Evolutionary conservation across 1,139 yeast genomes (phyloP), one percentile per base, ranked within the genome.

Genomic region (Lodderomyces beijingensis): DNA sequence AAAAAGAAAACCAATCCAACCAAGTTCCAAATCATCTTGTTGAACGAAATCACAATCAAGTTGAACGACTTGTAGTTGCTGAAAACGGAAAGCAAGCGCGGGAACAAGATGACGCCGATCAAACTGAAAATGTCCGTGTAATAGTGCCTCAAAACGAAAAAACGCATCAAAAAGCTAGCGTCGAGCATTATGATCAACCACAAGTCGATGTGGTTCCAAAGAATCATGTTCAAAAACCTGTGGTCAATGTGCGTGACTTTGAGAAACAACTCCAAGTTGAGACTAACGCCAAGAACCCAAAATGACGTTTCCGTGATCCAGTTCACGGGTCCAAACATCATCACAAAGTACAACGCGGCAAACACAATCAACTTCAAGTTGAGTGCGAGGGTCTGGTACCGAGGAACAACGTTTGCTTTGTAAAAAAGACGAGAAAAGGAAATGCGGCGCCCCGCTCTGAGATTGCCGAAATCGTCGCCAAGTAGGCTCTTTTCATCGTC

Each of bases 41-140:
- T 65, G 32, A 72, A 66, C 11, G 79, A 68, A 20, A 74, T 56
- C 10, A 75, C 60, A 42, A 75, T 70, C 50, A 74, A 57, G 35
- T 76, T 70, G 56, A 76, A 74, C 36, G 72, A 70, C 39, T 68
- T 69, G 45, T 73, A 72, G 41, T 71, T 70, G 50, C 75, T 79
- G 42, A 77, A 65, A 3, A 74, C 62, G 3, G 78, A 65, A 25
- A 77, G 62, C 32, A 74, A 59, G 23, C 83, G 51, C 0, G 83
- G 83, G 25, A 77, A 59, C 25, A 77, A 52, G 19, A 76, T 56
- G 23, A 77, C 74, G 1, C 81, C 75, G 4, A 74, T 65, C 27
- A 65, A 48, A 45, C 72, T 65, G 46, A 67, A 65, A 8, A 57
- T 45, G 43, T 62, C 66, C 36, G 50, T 49, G 42, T 55, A 61